These are phyloP conservation scores for Panus rudis DNA, from an alignment of 768 basidiomycete species.

Conservation along the genomic window DNA sequence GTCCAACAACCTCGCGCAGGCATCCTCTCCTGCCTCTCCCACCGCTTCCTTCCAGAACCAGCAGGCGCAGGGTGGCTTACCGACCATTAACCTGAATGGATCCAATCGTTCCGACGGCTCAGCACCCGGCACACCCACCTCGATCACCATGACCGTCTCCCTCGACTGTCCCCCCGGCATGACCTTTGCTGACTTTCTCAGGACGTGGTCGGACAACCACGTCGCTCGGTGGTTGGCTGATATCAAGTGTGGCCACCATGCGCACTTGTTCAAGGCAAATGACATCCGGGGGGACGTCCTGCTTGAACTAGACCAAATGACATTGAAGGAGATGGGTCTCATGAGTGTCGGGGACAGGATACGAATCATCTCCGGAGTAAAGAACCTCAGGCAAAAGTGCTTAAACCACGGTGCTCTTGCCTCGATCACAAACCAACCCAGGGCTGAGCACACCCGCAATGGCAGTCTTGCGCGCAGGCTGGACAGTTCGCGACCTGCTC, in stretches of 20 bases:
- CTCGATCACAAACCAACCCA: conserved; percentile 17
- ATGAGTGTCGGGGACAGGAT: conserved; percentile 87
- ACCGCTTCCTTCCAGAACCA: conserved; percentile 26
- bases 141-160: conserved; percentile 29
- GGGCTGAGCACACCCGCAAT: conserved; percentile 15
- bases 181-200: conserved; percentile 56
- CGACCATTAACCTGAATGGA: conserved; percentile 31
- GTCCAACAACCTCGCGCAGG: conserved; percentile 31
- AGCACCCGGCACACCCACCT: conserved; percentile 26
- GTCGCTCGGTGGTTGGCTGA: conserved; percentile 75
- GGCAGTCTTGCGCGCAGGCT: conserved; percentile 34
- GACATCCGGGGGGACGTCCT: conserved; percentile 92
- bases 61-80: conserved; percentile 25
- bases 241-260: conserved; percentile 65
- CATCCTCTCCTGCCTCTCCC: conserved; percentile 29
- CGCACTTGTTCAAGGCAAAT: conserved; percentile 66
- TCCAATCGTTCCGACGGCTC: conserved; percentile 35
- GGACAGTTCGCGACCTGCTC: conserved; percentile 68
- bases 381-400: conserved; percentile 60
- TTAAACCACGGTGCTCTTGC: conserved; percentile 14
- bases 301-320: conserved; percentile 82
- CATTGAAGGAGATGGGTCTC: conserved; percentile 88
- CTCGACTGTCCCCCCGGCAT: conserved; percentile 55
- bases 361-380: conserved; percentile 80
- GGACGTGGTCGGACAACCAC: conserved; percentile 65